These are phyloP conservation scores for Barnettozyma botsteinii DNA, from an alignment of 805 yeast species.

Conservation along the genomic window DNA sequence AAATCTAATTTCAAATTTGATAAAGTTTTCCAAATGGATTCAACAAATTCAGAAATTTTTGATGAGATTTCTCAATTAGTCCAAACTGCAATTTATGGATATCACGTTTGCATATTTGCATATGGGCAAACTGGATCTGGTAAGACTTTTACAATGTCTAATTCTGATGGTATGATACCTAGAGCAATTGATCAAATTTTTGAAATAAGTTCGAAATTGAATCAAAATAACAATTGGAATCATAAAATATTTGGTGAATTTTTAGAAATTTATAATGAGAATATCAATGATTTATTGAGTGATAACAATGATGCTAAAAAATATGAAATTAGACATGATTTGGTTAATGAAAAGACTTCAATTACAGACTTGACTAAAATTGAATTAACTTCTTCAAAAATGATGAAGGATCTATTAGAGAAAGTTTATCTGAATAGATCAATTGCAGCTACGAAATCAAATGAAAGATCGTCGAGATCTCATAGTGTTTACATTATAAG, in stretches of 20 bases:
- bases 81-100: conserved; percentile 83
- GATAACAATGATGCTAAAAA: conserved; percentile 29
- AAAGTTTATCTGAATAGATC: conserved; percentile 59
- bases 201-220: conserved; percentile 41
- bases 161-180: conserved; percentile 75
- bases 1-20: conserved; percentile 60
- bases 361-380: conserved; percentile 55
- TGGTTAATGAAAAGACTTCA: conserved; percentile 43
- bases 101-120: conserved; percentile 88
- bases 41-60: conserved; percentile 61
- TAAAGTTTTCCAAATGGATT: conserved; percentile 55
- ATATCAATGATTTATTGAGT: conserved; percentile 58
- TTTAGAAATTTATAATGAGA: conserved; percentile 86
- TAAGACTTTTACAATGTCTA: conserved; percentile 86
- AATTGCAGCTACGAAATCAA: conserved; percentile 76
- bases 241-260: conserved; percentile 66
- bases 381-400: conserved; percentile 38
- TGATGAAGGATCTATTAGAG: conserved; percentile 45
- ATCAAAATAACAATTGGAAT: conserved; percentile 50
- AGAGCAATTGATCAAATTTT: conserved; percentile 69
- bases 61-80: conserved; percentile 81
- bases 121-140: conserved; percentile 98
- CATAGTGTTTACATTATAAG: conserved; percentile 74
- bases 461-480: conserved; percentile 85
- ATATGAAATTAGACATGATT: conserved; percentile 71